phyloP scores from a whole-genome alignment of 495 filamentous ascomycete genomes.

The Aspergillus taichungensis region DNA sequence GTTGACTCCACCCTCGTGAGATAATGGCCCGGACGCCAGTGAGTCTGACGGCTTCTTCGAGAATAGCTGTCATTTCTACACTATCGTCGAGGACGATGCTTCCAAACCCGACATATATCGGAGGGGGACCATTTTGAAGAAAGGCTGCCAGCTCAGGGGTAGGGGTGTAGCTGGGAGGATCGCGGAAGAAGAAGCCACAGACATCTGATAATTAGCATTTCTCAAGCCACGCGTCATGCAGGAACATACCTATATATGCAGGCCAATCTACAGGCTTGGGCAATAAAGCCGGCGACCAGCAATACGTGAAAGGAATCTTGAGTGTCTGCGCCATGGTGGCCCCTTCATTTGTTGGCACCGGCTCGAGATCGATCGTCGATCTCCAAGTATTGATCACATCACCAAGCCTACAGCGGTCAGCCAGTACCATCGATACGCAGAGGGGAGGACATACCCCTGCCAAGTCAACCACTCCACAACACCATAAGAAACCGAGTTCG shows the following conservation, averaged over 20 bases:
- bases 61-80: constrained; percentile 38
- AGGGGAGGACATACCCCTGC: constrained; percentile 43
- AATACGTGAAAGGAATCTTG: constrained; percentile 54
- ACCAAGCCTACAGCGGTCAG: constrained; percentile 36
- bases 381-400: constrained; percentile 52
- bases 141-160: constrained; percentile 42
- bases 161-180: constrained; percentile 43
- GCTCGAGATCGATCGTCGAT: constrained; percentile 43
- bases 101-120: constrained; percentile 62
- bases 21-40: constrained; percentile 50
- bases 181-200: constrained; percentile 54
- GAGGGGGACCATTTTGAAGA: constrained; percentile 43
- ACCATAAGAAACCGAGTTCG: constrained; percentile 51
- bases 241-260: constrained; percentile 38
- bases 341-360: constrained; percentile 31
- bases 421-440: background rate
- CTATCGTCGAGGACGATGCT: constrained; percentile 57
- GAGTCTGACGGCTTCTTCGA: constrained; percentile 45
- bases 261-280: constrained; percentile 56
- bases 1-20: constrained; percentile 55
- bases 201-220: constrained; percentile 27
- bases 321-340: constrained; percentile 30
- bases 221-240: background rate
- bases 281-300: constrained; percentile 55
- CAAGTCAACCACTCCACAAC: constrained; percentile 59